Evolutionary conservation across 1,139 yeast species (phyloP), one percentile per base, ranked within the genome.

Genomic region (Yamadazyma aaseri): DNA sequence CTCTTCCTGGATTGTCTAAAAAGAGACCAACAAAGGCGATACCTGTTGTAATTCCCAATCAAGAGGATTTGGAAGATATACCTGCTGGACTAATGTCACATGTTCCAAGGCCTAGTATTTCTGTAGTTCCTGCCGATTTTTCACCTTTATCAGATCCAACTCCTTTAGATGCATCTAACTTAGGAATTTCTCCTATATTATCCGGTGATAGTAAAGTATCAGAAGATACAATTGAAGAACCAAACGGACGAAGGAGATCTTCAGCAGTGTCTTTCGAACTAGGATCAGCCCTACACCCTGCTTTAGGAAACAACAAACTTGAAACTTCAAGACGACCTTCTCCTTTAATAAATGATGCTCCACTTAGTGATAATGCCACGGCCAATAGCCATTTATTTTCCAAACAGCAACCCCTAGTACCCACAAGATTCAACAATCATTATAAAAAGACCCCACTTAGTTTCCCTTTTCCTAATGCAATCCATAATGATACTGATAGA

Each of bases 41-140:
- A 5, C 44, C 44, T 2, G 39, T 33, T 27, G 49, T 26, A n/a
- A 38, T 34, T 25, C 46, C 38, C n/a, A 33, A 55, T 17, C 39
- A 54, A 4, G 60, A 67, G 5, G 73, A 63, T 34, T 56, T 67
- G 38, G 75, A 66, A 41, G 76, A 70, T 45, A 57, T 70, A 2
- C 76, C 76, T 2, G 63, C 53, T 13, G 65, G 56, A 3, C 51
- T 71, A 31, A 65, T 70, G 34, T 41, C 50, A 2, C 39, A 38
- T 27, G 54, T 58, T 1, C 57, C 61, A 4, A 38, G 54, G 11
- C 40, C 51, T 4, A 56, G 60, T 41, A 33, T 55, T 3, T 48
- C 57, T 14, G 39, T 43, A 13, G 45, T 28, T 4, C 45, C 46
- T 2, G 16, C 23, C 3, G 22, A 18, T 17, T 24, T 16, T 8